phyloP scores from a whole-genome alignment of 495 filamentous ascomycete species.

The Cladorrhinum samala region DNA sequence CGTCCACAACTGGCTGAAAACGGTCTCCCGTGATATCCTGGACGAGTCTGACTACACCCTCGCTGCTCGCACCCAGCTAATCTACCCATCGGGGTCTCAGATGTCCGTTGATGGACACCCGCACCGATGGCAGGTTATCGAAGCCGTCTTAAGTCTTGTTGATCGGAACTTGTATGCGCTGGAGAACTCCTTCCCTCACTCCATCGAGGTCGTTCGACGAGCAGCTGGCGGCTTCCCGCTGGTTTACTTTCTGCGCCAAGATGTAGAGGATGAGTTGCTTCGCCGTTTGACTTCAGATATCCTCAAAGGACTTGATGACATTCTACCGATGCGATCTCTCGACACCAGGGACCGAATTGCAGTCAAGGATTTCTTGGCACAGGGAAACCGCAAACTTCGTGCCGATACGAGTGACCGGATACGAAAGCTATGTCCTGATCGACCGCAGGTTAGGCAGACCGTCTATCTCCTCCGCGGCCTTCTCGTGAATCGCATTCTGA shows the following conservation, averaged over 20 bases:
- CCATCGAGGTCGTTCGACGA: slow-evolving; percentile 39
- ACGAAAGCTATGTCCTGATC: slow-evolving; percentile 19
- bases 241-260: slow-evolving; percentile 38
- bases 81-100: slow-evolving; percentile 45
- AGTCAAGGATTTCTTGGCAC: slow-evolving; percentile 29
- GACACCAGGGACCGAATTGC: slow-evolving; percentile 31
- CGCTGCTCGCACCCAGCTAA: slow-evolving; percentile 41
- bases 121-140: slow-evolving; percentile 39
- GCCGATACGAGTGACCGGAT: slow-evolving; percentile 16
- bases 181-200: slow-evolving; percentile 30
- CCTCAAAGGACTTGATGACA: slow-evolving; percentile 24
- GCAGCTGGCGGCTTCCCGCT: slow-evolving; percentile 34
- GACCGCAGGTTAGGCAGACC: slow-evolving; percentile 18
- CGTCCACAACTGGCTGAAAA: slow-evolving; percentile 43
- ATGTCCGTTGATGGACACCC: slow-evolving; percentile 45
- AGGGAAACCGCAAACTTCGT: slow-evolving; percentile 9
- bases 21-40: slow-evolving; percentile 44
- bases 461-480: slow-evolving; percentile 34
- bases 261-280: slow-evolving; percentile 41
- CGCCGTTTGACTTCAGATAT: slow-evolving; percentile 32
- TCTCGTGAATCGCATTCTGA: slow-evolving; percentile 34
- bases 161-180: slow-evolving; percentile 32
- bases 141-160: slow-evolving; percentile 41
- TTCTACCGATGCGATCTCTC: slow-evolving; percentile 21
- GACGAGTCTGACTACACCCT: slow-evolving; percentile 54